phyloP scores from a whole-genome alignment of 2,329 filamentous ascomycete species.

The Venturia oleaginea region DNA sequence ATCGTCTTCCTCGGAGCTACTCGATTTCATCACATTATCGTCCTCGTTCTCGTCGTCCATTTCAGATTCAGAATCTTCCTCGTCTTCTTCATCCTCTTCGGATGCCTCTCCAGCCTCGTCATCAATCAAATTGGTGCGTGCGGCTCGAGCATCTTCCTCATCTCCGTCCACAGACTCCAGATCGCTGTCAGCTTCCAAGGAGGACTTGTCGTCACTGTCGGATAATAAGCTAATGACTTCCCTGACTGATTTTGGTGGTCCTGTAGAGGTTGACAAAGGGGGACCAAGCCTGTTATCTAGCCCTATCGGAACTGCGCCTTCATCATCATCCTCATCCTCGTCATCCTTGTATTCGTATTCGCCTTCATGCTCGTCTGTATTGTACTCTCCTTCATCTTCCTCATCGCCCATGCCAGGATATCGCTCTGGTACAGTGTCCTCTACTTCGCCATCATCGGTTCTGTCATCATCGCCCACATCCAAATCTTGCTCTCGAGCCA shows the following conservation, averaged over 20 bases:
- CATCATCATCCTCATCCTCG: not conserved
- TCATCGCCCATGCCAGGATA: not conserved
- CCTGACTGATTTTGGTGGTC: not conserved
- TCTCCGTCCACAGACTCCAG: constrained; percentile 1
- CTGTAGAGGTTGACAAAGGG: not conserved
- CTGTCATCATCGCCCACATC: not conserved
- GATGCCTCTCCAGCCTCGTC: not conserved
- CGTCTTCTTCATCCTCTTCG: not conserved
- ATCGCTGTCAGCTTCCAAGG: not conserved
- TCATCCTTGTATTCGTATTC: not conserved
- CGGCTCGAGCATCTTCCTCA: not conserved
- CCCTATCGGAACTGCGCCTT: not conserved
- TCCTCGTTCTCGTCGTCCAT: not conserved
- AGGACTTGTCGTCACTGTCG: not conserved
- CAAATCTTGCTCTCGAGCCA: not conserved
- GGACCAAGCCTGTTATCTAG: not conserved
- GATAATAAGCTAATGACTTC: not conserved
- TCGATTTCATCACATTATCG: not conserved
- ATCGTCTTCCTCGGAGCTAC: not conserved
- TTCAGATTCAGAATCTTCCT: not conserved
- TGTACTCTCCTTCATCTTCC: constrained; percentile 2
- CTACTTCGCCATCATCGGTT: not conserved
- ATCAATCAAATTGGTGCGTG: not conserved
- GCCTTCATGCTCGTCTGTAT: not conserved
- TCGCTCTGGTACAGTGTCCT: not conserved